Evolutionary conservation across 106 monocot genomes (phyloP).

Genomic region (Hemerocallis citrina): DNA sequence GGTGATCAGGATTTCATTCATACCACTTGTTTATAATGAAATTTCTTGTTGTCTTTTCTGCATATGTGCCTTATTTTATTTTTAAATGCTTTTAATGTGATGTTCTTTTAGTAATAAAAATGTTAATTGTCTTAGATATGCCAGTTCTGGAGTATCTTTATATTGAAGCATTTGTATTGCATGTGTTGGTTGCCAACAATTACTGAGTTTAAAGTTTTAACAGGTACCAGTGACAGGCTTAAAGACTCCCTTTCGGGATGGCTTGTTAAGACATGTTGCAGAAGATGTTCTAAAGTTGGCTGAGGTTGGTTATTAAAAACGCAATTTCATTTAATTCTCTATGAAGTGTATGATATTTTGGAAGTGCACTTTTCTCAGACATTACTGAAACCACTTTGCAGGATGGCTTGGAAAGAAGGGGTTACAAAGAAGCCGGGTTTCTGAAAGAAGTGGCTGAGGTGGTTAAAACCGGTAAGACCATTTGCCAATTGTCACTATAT

Average conservation of each 20-base stretch:
- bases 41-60: neutral
- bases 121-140: neutral
- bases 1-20: constrained; percentile 23
- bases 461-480: constrained; percentile 64
- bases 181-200: neutral
- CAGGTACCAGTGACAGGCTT: constrained; percentile 83
- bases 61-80: neutral
- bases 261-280: constrained; percentile 63
- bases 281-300: constrained; percentile 70
- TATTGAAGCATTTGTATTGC: neutral
- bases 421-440: constrained; percentile 82
- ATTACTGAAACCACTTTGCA: constrained; percentile 20
- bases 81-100: too few relatives aligned
- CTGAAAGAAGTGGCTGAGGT: constrained; percentile 65
- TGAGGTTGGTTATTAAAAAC: too few relatives aligned
- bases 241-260: constrained; percentile 80
- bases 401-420: constrained; percentile 91
- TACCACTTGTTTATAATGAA: neutral
- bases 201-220: constrained; percentile 3
- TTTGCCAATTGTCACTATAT: neutral
- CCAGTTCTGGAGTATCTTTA: neutral
- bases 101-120: neutral
- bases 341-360: too few relatives aligned
- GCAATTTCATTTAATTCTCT: too few relatives aligned
- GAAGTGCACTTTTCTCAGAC: too few relatives aligned